Percentiles rank a stretch among this genome's conserved stretches.
These are phyloP conservation scores for Chlorophyllum brunneum DNA, from an alignment of 768 basidiomycete species.

Conservation along the genomic window DNA sequence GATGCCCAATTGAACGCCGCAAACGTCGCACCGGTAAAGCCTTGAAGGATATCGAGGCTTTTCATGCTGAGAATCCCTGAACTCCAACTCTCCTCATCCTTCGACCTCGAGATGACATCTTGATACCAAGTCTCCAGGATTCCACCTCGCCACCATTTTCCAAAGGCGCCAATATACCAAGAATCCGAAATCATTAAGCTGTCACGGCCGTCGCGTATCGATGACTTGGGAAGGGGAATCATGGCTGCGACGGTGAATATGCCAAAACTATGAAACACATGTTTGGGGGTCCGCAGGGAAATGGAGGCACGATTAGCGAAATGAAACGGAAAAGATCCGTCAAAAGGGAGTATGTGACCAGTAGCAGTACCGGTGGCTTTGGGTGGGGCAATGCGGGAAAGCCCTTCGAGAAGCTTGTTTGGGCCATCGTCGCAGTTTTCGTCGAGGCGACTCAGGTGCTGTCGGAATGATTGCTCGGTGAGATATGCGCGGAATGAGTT, in stretches of 20 bases:
- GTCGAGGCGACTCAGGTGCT: conserved; percentile 85
- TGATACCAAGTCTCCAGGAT: conserved; percentile 79
- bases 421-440: conserved; percentile 52
- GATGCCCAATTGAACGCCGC: background rate
- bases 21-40: conserved; percentile 53
- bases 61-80: conserved; percentile 78
- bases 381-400: conserved; percentile 27
- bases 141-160: conserved; percentile 87
- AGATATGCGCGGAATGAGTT: conserved; percentile 91
- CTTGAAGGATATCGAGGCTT: conserved; percentile 64
- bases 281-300: conserved; percentile 87
- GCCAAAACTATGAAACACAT: conserved; percentile 80
- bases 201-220: conserved; percentile 36
- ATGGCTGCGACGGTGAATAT: conserved; percentile 84
- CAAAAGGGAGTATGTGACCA: conserved; percentile 7
- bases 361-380: conserved; percentile 15
- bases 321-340: conserved; percentile 53
- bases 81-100: conserved; percentile 70
- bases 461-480: conserved; percentile 96
- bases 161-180: conserved; percentile 91
- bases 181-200: conserved; percentile 62
- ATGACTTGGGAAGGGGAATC: conserved; percentile 48
- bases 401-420: conserved; percentile 23
- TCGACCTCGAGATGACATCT: conserved; percentile 57
- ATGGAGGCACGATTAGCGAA: conserved; percentile 93